phyloP scores from a whole-genome alignment of 2,329 filamentous ascomycete species.

The Nigrospora sphaerica region DNA sequence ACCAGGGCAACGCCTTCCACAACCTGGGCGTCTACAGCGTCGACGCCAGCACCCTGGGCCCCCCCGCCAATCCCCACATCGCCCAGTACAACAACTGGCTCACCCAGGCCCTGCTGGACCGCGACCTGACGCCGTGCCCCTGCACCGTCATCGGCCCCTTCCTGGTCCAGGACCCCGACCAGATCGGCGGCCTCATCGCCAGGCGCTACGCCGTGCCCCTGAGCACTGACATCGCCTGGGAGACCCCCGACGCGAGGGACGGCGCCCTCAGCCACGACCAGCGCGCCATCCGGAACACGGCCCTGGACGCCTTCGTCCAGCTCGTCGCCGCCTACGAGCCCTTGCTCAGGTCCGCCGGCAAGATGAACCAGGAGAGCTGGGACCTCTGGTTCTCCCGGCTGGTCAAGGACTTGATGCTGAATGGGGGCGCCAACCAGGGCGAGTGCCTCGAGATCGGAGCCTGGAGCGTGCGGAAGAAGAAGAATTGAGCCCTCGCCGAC shows the following conservation, averaged over 20 bases:
- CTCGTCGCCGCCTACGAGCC: conserved; percentile 53
- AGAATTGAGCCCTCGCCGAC: no score
- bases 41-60: conserved; percentile 51
- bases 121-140: conserved; percentile 47
- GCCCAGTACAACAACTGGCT: conserved; percentile 55
- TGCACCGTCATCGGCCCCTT: conserved; percentile 53
- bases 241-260: conserved; percentile 3
- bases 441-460: conserved; percentile 36
- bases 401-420: conserved; percentile 52
- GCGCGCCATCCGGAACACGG: conserved; percentile 14
- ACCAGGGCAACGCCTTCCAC: neutral
- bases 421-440: conserved; percentile 47
- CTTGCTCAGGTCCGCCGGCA: conserved; percentile 52
- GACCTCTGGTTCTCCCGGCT: conserved; percentile 57
- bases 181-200: conserved; percentile 43
- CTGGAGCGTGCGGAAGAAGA: neutral
- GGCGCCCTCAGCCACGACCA: conserved; percentile 7
- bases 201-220: conserved; percentile 42
- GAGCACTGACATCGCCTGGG: conserved; percentile 6
- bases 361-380: conserved; percentile 57
- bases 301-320: conserved; percentile 15
- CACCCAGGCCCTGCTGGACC: conserved; percentile 46
- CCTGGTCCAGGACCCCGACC: conserved; percentile 46
- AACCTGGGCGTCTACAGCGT: conserved; percentile 18
- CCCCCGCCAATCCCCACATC: conserved; percentile 54